phyloP scores from a whole-genome alignment of 768 basidiomycete species.

The Rhizopogon vesiculosus region DNA sequence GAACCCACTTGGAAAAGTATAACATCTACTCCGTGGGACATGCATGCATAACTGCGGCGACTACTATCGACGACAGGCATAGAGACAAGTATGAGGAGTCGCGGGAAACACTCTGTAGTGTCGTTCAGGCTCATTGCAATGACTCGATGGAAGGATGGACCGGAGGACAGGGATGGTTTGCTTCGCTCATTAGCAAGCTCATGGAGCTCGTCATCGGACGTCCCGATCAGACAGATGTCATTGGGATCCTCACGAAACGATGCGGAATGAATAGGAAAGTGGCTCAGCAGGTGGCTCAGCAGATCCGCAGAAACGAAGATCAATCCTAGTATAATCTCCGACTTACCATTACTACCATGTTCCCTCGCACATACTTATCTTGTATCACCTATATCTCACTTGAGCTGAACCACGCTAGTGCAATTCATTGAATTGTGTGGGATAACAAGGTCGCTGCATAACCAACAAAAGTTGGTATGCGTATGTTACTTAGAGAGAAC shows the following conservation, averaged over 20 bases:
- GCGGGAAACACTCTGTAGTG: conserved; percentile 2
- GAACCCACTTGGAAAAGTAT: conserved; percentile 16
- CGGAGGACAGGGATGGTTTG: conserved; percentile 11
- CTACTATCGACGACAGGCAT: conserved; percentile 16
- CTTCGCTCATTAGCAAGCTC: background rate
- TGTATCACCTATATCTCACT: background rate
- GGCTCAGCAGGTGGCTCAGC: background rate
- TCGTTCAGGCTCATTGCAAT: background rate
- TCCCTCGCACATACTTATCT: background rate
- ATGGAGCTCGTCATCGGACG: background rate
- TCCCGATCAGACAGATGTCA: background rate
- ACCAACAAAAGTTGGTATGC: no score
- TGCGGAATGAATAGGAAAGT: conserved; percentile 14
- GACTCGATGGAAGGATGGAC: background rate
- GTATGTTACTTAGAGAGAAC: background rate
- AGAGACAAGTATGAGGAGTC: conserved; percentile 31
- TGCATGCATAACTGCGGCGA: conserved; percentile 37
- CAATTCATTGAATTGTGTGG: background rate
- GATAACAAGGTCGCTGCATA: background rate
- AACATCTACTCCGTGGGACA: conserved; percentile 27
- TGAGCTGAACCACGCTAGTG: background rate
- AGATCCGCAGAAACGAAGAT: background rate
- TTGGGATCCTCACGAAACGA: conserved; percentile 12
- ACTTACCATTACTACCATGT: background rate
- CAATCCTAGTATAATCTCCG: background rate